Base-by-base conservation (phyloP, 106 monocot genomes). In the Dioscorea dumetorum region DNA sequence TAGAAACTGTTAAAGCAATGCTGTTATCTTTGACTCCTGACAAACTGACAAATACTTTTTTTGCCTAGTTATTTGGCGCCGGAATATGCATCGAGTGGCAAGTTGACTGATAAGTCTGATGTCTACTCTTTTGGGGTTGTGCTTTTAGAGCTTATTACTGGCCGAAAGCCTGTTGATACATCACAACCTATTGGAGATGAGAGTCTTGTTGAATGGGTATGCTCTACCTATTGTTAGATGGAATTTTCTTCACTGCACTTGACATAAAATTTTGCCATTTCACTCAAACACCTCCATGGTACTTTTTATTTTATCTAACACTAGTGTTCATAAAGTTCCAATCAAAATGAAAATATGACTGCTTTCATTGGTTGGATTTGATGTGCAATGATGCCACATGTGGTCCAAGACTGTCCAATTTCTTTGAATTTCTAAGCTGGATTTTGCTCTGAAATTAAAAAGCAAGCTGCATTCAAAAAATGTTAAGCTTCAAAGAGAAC, bases 191-290 rank as follows among this genome's bases (percentile, higher is more conserved):
- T 84, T 33, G 84, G 80, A 32, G 79, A 75, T 69, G 83, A 84
- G 72, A 84, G 83, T 60, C 83, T 84, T 48, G 83, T 79, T 61
- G 76, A 84, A 76, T 84, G 83, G 83, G 83, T 84, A 76, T 60
- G 74, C 8, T 76, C 13, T 54, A 41, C 3, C 10, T 41, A 6
- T 41, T 41, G 10, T 41, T 41, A 28, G 28, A 28, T 28, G 28
- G 28, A 28, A 1, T 28, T 28, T 28, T 28, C 28, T 28, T 28
- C 3, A 28, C 28, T 28, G 28, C 28, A 28, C 28, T 28, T 1
- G 3, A 28, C 28, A 28, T 1, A 28, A 28, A 28, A 28, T 28
- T 28, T 28, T 28, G 28, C 28, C 28, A 28, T 28, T 28, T 28
- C 28, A 28, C 28, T 1, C 2, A 28, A 28, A 28, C 28, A 28